These are phyloP conservation scores for Colletotrichum tanaceti DNA, from an alignment of 2,329 filamentous ascomycete species.

Conservation along the genomic window DNA sequence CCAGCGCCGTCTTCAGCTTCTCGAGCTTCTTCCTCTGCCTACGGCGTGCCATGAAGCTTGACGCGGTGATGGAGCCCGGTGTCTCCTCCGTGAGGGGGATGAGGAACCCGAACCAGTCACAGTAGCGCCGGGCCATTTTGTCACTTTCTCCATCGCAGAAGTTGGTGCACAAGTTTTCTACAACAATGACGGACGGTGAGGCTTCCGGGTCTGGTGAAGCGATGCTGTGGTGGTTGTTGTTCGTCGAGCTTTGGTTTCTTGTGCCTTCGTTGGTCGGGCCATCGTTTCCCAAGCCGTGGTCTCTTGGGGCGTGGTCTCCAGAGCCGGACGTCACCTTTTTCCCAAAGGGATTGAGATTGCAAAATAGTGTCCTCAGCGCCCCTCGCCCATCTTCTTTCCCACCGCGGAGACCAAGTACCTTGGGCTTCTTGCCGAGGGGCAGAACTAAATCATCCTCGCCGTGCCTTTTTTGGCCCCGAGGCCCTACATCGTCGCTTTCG, in stretches of 20 bases:
- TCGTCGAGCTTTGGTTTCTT: neutral
- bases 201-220: neutral
- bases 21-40: conserved; percentile 5
- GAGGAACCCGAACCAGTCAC: conserved; percentile 7
- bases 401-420: conserved; percentile 8
- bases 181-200: neutral
- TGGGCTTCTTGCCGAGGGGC: conserved; percentile 1
- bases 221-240: neutral
- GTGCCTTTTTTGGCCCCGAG: conserved; percentile 12
- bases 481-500: neutral
- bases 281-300: neutral
- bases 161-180: neutral
- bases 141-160: conserved; percentile 5
- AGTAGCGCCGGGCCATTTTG: conserved; percentile 8
- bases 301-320: neutral
- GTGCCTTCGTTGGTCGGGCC: neutral
- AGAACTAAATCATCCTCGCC: conserved; percentile 3
- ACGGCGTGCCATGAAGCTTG: neutral
- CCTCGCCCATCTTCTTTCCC: neutral
- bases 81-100: neutral
- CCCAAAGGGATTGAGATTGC: neutral
- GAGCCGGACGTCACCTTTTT: neutral
- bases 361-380: conserved; percentile 13
- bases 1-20: neutral
- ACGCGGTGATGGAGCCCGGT: neutral